Percentiles rank a stretch among this genome's conserved stretches.
Conservation (phyloP, 2,329 filamentous ascomycete species). For the Cercospora zeina region DNA sequence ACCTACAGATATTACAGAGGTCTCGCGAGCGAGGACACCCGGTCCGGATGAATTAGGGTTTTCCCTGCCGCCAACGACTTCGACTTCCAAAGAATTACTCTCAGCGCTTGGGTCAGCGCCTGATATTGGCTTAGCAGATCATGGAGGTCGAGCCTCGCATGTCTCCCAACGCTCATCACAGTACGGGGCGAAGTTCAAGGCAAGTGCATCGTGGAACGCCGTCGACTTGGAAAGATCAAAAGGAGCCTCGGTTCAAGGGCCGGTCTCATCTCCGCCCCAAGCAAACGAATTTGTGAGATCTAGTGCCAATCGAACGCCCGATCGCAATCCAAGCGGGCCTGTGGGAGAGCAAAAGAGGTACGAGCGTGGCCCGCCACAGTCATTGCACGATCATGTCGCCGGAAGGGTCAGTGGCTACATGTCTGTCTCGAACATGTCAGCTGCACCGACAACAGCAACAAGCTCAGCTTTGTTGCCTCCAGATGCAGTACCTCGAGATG, state of each 20-base stretch:
- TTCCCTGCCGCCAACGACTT: slow-evolving; percentile 26
- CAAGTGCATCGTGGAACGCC: not conserved
- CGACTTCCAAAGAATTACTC: slow-evolving; percentile 30
- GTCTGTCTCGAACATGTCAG: not conserved
- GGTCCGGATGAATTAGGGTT: slow-evolving; percentile 27
- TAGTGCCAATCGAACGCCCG: not conserved
- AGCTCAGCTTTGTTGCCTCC: not conserved
- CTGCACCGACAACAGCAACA: not conserved
- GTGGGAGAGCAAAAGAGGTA: not conserved
- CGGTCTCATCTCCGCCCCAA: not conserved
- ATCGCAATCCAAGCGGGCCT: not conserved
- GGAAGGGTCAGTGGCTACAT: no score
- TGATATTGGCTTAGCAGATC: not conserved
- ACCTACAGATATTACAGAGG: slow-evolving; percentile 22
- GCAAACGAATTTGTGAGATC: not conserved
- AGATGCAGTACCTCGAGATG: not conserved
- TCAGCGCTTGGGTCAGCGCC: slow-evolving; percentile 31
- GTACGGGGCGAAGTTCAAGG: not conserved
- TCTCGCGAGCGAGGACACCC: slow-evolving; percentile 25
- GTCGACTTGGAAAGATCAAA: not conserved
- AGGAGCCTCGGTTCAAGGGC: not conserved
- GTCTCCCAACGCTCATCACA: not conserved
- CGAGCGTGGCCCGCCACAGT: not conserved
- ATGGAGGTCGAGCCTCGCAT: not conserved
- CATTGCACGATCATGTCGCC: not conserved